Evolutionary conservation across 2,329 filamentous ascomycete species (phyloP).

Genomic region (Xylariales sp.): DNA sequence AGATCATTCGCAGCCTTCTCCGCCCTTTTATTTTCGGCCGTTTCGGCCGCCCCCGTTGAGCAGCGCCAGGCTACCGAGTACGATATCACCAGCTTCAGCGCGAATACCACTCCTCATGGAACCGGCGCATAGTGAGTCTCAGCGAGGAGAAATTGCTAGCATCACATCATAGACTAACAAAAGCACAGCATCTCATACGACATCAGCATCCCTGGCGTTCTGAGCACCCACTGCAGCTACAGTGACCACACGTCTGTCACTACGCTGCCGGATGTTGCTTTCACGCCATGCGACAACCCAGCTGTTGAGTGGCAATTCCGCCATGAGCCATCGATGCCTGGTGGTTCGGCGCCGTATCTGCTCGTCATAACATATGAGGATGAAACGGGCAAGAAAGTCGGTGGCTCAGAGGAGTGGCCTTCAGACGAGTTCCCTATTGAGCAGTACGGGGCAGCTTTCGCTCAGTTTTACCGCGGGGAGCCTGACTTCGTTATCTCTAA

Average conservation of each 20-base stretch:
- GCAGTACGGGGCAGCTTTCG: slow-evolving; percentile 12
- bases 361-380: slow-evolving; percentile 4
- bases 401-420: slow-evolving; percentile 6
- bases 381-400: neutral
- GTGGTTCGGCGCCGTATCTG: slow-evolving; percentile 1
- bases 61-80: slow-evolving; percentile 4
- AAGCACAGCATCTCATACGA: neutral
- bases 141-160: neutral
- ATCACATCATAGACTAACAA: neutral
- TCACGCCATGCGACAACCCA: neutral
- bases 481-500: slow-evolving; percentile 18
- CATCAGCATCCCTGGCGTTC: slow-evolving; percentile 3
- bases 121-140: slow-evolving; percentile 4
- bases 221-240: slow-evolving; percentile 6
- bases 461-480: slow-evolving; percentile 18
- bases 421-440: slow-evolving; percentile 5
- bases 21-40: slow-evolving; percentile 21
- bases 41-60: slow-evolving; percentile 5
- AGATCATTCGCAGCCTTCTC: slow-evolving; percentile 6
- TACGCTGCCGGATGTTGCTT: slow-evolving; percentile 2
- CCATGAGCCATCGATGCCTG: neutral
- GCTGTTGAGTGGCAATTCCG: slow-evolving; percentile 2
- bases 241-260: slow-evolving; percentile 1
- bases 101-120: slow-evolving; percentile 7
- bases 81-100: slow-evolving; percentile 6